Percentiles rank a stretch among this genome's conserved stretches.
Evolutionary conservation across 164 flowering plant genomes (phyloP).

Genomic region (Brasenia schreberi): DNA sequence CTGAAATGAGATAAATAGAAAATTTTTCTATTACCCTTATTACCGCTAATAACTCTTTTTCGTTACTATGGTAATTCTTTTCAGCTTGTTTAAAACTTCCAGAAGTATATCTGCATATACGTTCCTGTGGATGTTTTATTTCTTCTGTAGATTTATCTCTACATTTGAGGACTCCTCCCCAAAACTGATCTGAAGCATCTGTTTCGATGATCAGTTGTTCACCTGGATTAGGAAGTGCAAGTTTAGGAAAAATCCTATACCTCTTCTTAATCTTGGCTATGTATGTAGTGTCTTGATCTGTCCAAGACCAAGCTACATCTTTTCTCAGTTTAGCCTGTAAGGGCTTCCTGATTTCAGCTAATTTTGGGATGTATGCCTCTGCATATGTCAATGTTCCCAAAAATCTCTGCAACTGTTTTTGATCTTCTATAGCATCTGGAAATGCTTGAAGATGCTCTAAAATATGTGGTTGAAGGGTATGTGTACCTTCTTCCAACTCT

Average conservation of each 20-base stretch:
- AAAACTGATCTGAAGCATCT: conserved; percentile 2
- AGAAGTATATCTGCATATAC: neutral
- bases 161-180: conserved; percentile 3
- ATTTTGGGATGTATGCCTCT: too few species aligned
- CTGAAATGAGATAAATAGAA: neutral
- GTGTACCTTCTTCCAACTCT: neutral
- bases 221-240: neutral
- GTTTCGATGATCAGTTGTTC: conserved; percentile 2
- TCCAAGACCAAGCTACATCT: neutral
- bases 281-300: neutral
- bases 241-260: neutral
- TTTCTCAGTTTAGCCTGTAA: conserved; percentile 5
- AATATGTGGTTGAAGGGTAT: too few species aligned
- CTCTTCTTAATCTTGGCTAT: too few species aligned
- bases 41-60: conserved; percentile 4
- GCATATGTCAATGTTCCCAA: too few species aligned
- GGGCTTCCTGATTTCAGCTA: neutral
- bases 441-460: too few species aligned
- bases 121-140: neutral
- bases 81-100: neutral
- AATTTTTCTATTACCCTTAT: neutral
- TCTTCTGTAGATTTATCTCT: too few species aligned
- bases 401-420: too few species aligned
- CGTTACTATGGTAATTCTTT: neutral
- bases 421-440: too few species aligned